A percentile compares a stretch with the other conserved stretches of the same genome.
These are phyloP conservation scores for Apiosordaria backusii DNA, from an alignment of 495 filamentous ascomycete genomes.

Conservation along the genomic window DNA sequence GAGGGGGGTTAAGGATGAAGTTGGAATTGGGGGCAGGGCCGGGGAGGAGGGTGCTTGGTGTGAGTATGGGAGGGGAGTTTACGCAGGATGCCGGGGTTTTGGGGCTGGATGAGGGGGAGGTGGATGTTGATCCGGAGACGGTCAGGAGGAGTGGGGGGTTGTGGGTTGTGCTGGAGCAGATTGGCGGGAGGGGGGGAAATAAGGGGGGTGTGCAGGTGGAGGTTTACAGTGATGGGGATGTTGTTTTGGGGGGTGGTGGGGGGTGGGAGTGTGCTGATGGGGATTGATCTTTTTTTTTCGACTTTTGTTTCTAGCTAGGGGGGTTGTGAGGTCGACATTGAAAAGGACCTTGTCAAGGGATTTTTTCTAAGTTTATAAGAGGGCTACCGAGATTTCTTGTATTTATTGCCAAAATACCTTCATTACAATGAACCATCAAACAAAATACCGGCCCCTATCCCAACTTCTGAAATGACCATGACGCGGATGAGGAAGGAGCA, in stretches of 20 bases:
- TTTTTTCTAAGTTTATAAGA: no score
- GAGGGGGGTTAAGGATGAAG: slow-evolving; percentile 52
- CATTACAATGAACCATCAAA: no score
- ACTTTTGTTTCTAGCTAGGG: neutral
- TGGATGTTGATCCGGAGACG: slow-evolving; percentile 61
- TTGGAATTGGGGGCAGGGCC: slow-evolving; percentile 63
- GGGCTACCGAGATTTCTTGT: no score
- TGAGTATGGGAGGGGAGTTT: slow-evolving; percentile 59
- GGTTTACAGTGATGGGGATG: slow-evolving; percentile 60
- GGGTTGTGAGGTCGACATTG: no score
- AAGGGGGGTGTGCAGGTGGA: slow-evolving; percentile 59
- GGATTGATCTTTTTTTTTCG: slow-evolving; percentile 6
- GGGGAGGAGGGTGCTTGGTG: slow-evolving; percentile 56
- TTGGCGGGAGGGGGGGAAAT: slow-evolving; percentile 47
- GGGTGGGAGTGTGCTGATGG: slow-evolving; percentile 39
- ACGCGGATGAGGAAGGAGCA: neutral
- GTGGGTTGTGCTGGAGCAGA: slow-evolving; percentile 76
- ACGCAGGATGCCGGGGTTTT: slow-evolving; percentile 54
- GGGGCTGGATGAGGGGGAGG: slow-evolving; percentile 66
- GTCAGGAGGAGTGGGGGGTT: slow-evolving; percentile 50
- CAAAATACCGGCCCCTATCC: no score
- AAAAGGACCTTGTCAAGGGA: no score
- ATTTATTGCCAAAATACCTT: no score
- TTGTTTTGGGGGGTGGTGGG: slow-evolving; percentile 54
- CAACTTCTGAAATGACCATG: neutral